These are phyloP conservation scores for Chrysosporium queenslandicum DNA, from an alignment of 2,329 filamentous ascomycete species.

Conservation along the genomic window DNA sequence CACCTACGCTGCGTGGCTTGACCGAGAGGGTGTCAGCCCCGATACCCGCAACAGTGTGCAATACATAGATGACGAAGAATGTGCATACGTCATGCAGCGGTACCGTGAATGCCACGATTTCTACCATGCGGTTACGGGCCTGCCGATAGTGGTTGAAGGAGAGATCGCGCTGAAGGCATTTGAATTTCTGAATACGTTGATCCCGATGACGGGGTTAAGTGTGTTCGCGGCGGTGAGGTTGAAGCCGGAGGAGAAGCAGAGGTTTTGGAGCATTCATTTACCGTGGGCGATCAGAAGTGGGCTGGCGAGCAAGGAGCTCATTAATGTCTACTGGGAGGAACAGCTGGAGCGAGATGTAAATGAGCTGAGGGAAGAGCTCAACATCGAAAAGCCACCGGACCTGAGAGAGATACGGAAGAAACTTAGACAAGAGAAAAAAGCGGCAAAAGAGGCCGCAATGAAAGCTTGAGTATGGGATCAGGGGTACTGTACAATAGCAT, in stretches of 20 bases:
- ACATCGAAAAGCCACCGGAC: slow-evolving; percentile 82
- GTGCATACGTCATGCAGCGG: slow-evolving; percentile 96
- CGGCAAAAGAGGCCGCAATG: slow-evolving; percentile 43
- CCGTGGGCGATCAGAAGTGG: slow-evolving; percentile 90
- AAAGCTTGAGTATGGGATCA: not conserved
- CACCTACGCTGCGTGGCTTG: slow-evolving; percentile 82
- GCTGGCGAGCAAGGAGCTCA: slow-evolving; percentile 62
- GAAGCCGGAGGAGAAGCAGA: slow-evolving; percentile 52
- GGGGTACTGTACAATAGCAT: slow-evolving; percentile 6
- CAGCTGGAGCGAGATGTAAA: slow-evolving; percentile 73
- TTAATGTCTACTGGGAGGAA: slow-evolving; percentile 98
- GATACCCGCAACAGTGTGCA: slow-evolving; percentile 74
- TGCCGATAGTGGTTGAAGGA: slow-evolving; percentile 87
- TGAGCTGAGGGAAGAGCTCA: slow-evolving; percentile 61
- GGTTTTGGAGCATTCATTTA: slow-evolving; percentile 57
- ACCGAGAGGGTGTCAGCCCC: slow-evolving; percentile 82
- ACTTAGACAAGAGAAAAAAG: slow-evolving; percentile 59
- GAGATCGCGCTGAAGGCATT: slow-evolving; percentile 97
- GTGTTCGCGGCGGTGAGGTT: slow-evolving; percentile 59
- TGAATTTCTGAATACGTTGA: slow-evolving; percentile 85
- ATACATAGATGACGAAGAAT: slow-evolving; percentile 91
- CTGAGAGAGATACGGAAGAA: slow-evolving; percentile 64
- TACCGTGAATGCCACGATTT: slow-evolving; percentile 98
- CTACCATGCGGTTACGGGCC: slow-evolving; percentile 84
- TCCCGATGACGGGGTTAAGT: slow-evolving; percentile 90